Evolutionary conservation across 2,329 filamentous ascomycete genomes (phyloP).

Genomic region (Helminthosporium solani): DNA sequence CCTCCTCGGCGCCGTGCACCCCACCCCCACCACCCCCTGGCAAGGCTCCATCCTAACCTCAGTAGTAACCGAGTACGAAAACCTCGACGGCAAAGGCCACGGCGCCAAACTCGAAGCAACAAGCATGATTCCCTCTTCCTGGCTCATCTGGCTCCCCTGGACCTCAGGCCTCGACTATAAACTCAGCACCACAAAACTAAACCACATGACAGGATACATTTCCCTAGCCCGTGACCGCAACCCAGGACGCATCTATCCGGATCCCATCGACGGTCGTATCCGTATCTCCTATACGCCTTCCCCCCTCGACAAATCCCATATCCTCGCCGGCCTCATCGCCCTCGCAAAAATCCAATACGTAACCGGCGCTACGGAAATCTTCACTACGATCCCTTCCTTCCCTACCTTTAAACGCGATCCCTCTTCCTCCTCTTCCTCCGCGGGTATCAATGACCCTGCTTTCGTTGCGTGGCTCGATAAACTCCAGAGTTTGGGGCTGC

Average conservation of each 20-base stretch:
- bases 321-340: slow-evolving; percentile 70
- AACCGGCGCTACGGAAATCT: slow-evolving; percentile 77
- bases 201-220: slow-evolving; percentile 71
- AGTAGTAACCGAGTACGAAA: slow-evolving; percentile 74
- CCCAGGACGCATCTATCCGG: slow-evolving; percentile 70
- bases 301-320: slow-evolving; percentile 69
- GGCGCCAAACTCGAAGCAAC: slow-evolving; percentile 78
- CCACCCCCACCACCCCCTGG: slow-evolving; percentile 64
- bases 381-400: slow-evolving; percentile 62
- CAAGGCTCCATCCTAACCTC: slow-evolving; percentile 77
- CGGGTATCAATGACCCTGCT: slow-evolving; percentile 57
- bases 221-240: slow-evolving; percentile 74
- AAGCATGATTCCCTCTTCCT: slow-evolving; percentile 70
- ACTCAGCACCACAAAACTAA: slow-evolving; percentile 65
- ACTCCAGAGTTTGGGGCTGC: slow-evolving; percentile 53
- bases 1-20: slow-evolving; percentile 60
- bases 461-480: slow-evolving; percentile 64
- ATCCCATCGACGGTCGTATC: slow-evolving; percentile 65
- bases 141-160: slow-evolving; percentile 67
- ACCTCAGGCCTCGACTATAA: slow-evolving; percentile 70
- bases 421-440: slow-evolving; percentile 11
- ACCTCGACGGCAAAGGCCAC: slow-evolving; percentile 77
- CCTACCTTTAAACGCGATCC: slow-evolving; percentile 60
- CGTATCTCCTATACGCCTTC: slow-evolving; percentile 71
- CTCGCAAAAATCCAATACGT: slow-evolving; percentile 76